Percentiles rank a stretch among this genome's conserved stretches.
phyloP scores from a whole-genome alignment of 345 rosid genomes.

The Heritiera fomes region DNA sequence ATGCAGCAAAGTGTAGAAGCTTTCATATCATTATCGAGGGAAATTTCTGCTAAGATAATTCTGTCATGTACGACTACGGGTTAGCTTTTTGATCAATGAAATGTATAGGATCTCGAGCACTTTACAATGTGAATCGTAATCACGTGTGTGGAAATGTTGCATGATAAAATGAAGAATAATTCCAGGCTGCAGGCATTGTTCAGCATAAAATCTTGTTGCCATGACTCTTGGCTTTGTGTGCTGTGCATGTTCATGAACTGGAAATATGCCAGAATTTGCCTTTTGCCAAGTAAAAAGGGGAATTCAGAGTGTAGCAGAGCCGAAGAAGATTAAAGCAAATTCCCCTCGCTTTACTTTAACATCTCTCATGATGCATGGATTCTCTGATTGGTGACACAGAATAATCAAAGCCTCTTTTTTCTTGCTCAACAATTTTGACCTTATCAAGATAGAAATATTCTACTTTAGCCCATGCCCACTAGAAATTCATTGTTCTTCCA shows the following conservation, averaged over 20 bases:
- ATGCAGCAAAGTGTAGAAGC: not conserved
- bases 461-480: slow-evolving; percentile 27
- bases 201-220: not conserved
- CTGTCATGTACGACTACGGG: not conserved
- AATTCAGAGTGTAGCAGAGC: not conserved
- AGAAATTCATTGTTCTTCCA: slow-evolving; percentile 19
- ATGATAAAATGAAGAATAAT: not conserved
- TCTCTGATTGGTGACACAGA: not conserved
- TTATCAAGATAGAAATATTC: slow-evolving; percentile 20
- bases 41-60: not conserved
- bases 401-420: not conserved
- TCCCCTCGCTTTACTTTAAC: not conserved
- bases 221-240: not conserved
- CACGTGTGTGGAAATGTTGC: too few species aligned
- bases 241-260: slow-evolving; percentile 1
- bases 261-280: not conserved
- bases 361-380: not conserved
- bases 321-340: not conserved
- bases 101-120: too few species aligned
- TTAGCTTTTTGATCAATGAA: not conserved
- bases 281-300: not conserved
- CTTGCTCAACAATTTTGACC: not conserved
- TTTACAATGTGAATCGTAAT: too few species aligned
- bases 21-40: not conserved
- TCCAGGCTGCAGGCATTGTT: not conserved